Evolutionary conservation across 371 early-diverging fungal genomes (phyloP).

Genomic region (Blastocladiella emersonii): DNA sequence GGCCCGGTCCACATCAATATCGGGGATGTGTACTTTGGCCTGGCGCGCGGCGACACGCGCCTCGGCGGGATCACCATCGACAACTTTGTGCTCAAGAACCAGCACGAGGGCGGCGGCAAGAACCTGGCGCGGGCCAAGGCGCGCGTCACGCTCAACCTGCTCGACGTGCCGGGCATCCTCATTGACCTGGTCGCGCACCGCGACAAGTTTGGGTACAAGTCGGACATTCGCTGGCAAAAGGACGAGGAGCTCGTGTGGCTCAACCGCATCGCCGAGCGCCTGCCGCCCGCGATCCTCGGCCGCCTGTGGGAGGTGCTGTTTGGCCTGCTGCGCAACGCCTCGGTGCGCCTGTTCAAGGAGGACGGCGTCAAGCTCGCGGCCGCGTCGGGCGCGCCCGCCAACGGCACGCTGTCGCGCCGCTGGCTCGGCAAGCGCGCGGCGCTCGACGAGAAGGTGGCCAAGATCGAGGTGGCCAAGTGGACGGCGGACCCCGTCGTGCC

Average conservation of each 20-base stretch:
- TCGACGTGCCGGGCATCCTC: slow-evolving; percentile 1
- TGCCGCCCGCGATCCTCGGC: neutral
- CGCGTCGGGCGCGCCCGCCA: neutral
- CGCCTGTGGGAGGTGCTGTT: neutral
- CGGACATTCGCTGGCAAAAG: neutral
- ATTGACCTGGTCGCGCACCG: neutral
- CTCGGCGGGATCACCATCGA: neutral
- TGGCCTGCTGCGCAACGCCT: neutral
- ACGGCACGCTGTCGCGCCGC: neutral
- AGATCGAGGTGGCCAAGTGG: neutral
- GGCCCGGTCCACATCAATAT: slow-evolving; percentile 2
- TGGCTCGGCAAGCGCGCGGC: neutral
- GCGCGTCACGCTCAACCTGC: neutral
- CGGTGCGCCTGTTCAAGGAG: neutral
- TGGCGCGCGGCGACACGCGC: neutral
- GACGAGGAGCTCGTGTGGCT: slow-evolving; percentile 1
- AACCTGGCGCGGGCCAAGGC: neutral
- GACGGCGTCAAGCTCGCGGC: neutral
- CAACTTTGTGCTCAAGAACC: neutral
- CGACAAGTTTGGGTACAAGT: neutral
- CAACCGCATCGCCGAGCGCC: neutral
- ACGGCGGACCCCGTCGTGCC: neutral
- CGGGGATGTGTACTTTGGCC: neutral
- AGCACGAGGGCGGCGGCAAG: neutral
- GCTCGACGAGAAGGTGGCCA: neutral